Evolutionary conservation across 2,329 filamentous ascomycete species (phyloP).

Genomic region (Fusarium tricinctum): DNA sequence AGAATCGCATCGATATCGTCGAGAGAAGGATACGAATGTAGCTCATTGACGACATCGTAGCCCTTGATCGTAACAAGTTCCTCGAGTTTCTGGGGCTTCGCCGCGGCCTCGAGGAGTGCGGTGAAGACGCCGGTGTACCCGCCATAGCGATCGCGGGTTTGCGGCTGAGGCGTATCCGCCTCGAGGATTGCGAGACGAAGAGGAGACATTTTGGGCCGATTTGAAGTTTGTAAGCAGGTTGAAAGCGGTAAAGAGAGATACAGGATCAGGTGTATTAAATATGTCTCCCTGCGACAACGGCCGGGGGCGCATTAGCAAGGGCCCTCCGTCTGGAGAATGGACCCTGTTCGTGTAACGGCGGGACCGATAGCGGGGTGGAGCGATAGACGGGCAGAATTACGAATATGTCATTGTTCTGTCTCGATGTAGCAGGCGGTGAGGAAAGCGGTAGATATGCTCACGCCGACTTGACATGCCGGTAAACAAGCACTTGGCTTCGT

Average conservation of each 20-base stretch:
- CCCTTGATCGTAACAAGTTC: conserved; percentile 70
- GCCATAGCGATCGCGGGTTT: conserved; percentile 74
- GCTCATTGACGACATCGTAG: conserved; percentile 78
- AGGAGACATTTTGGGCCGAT: conserved; percentile 56
- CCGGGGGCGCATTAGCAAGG: conserved; percentile 13
- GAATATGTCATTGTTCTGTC: conserved; percentile 2
- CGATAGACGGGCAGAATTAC: conserved; percentile 39
- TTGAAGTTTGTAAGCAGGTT: not conserved
- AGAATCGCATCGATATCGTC: conserved; percentile 85
- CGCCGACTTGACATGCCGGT: not conserved
- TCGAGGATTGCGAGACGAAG: conserved; percentile 89
- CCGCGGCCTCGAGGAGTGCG: conserved; percentile 69
- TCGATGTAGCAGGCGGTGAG: conserved; percentile 28
- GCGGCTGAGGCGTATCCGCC: conserved; percentile 81
- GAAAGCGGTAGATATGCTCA: not conserved
- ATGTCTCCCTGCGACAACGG: conserved; percentile 26
- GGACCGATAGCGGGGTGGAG: conserved; percentile 42
- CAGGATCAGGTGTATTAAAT: conserved; percentile 1
- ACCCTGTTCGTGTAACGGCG: conserved; percentile 34
- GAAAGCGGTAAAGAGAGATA: not conserved
- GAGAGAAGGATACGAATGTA: conserved; percentile 77
- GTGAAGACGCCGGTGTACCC: conserved; percentile 81
- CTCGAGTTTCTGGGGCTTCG: conserved; percentile 60
- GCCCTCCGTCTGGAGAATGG: conserved; percentile 24
- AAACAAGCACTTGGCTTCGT: not conserved